These are phyloP conservation scores for Maudiozyma serrabonitensis DNA, from an alignment of 805 yeast species.

Conservation along the genomic window DNA sequence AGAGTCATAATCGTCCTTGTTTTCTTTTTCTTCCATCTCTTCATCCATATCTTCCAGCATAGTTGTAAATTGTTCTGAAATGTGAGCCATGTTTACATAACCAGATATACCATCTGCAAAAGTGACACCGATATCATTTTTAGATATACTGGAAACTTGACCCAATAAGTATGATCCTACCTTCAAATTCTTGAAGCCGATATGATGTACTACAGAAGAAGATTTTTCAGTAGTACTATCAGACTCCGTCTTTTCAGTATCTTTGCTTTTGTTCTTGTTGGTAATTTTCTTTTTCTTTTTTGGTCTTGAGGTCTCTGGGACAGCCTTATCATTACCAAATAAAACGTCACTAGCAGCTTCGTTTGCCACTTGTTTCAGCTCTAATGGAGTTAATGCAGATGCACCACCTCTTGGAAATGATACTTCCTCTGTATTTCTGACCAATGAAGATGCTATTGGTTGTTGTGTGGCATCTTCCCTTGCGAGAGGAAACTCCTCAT, in stretches of 20 bases:
- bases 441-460: slow-evolving; percentile 30
- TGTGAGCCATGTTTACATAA: slow-evolving; percentile 60
- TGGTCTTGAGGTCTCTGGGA: slow-evolving; percentile 22
- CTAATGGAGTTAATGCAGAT: slow-evolving; percentile 76
- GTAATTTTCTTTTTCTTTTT: slow-evolving; percentile 36
- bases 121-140: slow-evolving; percentile 56
- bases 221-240: slow-evolving; percentile 12
- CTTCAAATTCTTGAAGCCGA: slow-evolving; percentile 50
- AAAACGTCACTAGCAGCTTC: slow-evolving; percentile 86
- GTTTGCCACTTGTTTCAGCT: slow-evolving; percentile 83
- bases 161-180: slow-evolving; percentile 75
- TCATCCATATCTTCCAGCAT: slow-evolving; percentile 50
- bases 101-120: slow-evolving; percentile 78
- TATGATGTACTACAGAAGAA: slow-evolving; percentile 48
- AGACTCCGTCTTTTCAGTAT: not conserved
- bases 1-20: slow-evolving; percentile 25
- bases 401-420: slow-evolving; percentile 95
- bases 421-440: slow-evolving; percentile 30
- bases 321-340: slow-evolving; percentile 35
- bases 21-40: slow-evolving; percentile 32
- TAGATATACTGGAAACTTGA: slow-evolving; percentile 52
- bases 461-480: slow-evolving; percentile 34
- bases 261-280: slow-evolving; percentile 13
- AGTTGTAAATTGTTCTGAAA: slow-evolving; percentile 53
- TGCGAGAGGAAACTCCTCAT: slow-evolving; percentile 35